phyloP scores from a whole-genome alignment of 2,329 filamentous ascomycete genomes.

The Fusarium liriodendri region DNA sequence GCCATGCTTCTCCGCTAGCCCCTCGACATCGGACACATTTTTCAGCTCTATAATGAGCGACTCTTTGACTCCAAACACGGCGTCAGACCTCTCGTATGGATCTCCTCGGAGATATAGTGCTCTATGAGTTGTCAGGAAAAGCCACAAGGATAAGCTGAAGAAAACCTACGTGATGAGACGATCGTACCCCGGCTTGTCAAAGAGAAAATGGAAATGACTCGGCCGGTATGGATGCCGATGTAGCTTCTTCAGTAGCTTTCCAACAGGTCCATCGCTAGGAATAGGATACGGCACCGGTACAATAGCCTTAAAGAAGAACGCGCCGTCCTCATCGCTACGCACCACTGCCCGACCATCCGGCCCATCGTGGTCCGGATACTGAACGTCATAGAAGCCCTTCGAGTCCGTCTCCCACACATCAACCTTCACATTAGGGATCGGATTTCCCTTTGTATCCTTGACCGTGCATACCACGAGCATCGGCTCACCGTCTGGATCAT shows the following conservation, averaged over 20 bases:
- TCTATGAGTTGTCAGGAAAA: slow-evolving; percentile 52
- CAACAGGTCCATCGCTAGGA: slow-evolving; percentile 85
- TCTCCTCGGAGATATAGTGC: slow-evolving; percentile 82
- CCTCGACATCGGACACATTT: slow-evolving; percentile 9
- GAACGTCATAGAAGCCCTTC: slow-evolving; percentile 80
- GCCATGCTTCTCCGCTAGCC: slow-evolving; percentile 10
- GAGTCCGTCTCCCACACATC: slow-evolving; percentile 86
- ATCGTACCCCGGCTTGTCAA: slow-evolving; percentile 59
- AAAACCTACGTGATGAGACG: slow-evolving; percentile 22
- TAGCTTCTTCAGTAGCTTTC: slow-evolving; percentile 73
- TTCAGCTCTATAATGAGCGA: slow-evolving; percentile 75
- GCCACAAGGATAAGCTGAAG: not conserved
- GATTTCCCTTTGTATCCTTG: slow-evolving; percentile 69
- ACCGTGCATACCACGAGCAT: slow-evolving; percentile 76
- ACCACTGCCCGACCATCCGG: slow-evolving; percentile 47
- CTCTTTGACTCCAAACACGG: slow-evolving; percentile 88
- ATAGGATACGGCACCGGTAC: slow-evolving; percentile 88
- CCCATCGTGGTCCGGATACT: slow-evolving; percentile 68
- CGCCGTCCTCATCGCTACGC: slow-evolving; percentile 41
- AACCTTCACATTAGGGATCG: slow-evolving; percentile 72
- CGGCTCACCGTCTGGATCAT: slow-evolving; percentile 73
- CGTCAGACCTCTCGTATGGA: slow-evolving; percentile 84
- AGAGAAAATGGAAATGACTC: slow-evolving; percentile 90
- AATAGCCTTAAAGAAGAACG: slow-evolving; percentile 84
- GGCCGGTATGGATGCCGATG: slow-evolving; percentile 80